phyloP scores from a whole-genome alignment of 306 rosid species.

The Vigna nakashimae region DNA sequence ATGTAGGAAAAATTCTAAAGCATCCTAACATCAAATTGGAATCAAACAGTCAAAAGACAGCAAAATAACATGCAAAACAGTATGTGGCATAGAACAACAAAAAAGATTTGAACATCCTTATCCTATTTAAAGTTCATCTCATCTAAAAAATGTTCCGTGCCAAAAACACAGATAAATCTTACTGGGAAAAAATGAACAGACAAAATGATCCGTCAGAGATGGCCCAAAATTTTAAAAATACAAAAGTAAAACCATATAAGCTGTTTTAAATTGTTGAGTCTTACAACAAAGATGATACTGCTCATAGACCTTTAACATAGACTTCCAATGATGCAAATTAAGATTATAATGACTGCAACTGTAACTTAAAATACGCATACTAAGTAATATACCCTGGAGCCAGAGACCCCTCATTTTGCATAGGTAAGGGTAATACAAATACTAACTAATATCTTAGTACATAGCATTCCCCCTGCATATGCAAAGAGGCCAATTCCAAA shows the following conservation, averaged over 20 bases:
- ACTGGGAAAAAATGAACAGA: too few relatives aligned
- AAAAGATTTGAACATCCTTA: background rate
- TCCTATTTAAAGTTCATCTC: background rate
- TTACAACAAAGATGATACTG: background rate
- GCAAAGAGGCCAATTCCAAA: too few relatives aligned
- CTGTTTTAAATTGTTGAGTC: background rate
- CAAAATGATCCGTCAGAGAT: background rate
- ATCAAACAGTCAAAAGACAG: conserved; percentile 37
- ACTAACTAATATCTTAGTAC: too few relatives aligned
- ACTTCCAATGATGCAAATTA: background rate
- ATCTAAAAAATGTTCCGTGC: background rate
- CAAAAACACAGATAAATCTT: background rate
- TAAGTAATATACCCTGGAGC: too few relatives aligned
- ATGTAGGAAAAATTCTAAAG: conserved; percentile 97
- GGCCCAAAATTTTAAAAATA: background rate
- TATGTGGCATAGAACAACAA: conserved; percentile 10
- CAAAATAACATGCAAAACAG: conserved; percentile 16
- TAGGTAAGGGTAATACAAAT: too few relatives aligned
- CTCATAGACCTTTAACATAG: background rate
- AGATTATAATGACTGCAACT: background rate
- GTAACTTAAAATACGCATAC: background rate
- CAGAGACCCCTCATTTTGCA: too few relatives aligned
- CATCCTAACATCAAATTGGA: conserved; percentile 68
- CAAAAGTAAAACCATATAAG: background rate
- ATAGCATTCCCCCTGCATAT: too few relatives aligned